Evolutionary conservation across 2,329 filamentous ascomycete genomes (phyloP), one percentile per base, ranked within the genome.

Genomic region (Epichloe gansuensis): DNA sequence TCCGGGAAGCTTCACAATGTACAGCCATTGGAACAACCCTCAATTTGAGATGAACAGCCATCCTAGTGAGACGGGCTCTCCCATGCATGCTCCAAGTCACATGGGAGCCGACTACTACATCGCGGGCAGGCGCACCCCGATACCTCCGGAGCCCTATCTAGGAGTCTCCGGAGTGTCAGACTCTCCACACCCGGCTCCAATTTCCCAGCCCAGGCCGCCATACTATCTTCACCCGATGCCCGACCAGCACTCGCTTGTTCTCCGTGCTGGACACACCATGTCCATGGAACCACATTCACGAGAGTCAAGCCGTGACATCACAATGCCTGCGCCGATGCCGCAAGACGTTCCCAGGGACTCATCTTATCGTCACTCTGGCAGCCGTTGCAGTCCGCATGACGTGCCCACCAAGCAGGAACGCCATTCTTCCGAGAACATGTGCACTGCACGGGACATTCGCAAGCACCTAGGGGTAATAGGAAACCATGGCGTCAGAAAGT

Each of bases 1-100:
- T 43, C 71, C 74, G n/a, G 66, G 65, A 42, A 70, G 68, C 36
- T 70, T 73, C 53, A 72, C 67, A 50, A 70, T 76, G 66, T 73
- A 72, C 52, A 60, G 64, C 31, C 60, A 64, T 35, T 76, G 70
- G 68, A 60, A 60, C 55, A 53, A 66, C 51, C 21, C 31, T 23
- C 54, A 58, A 35, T 74, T 75, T 57, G 68, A 71, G 40, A 63
- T 75, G 51, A 67, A 66, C 55, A 63, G 68, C 48, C 63, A 68
- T 25, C 65, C 65, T 34, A 71, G 68, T 53, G 71, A 74, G 50
- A 63, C 68, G 21, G 68, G 68, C 23, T 74, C 74, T n/a, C 72
- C 74, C 6, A 71, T 76, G 66, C 58, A 67, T 31, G 61, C 70
- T 39, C 66, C 70, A n/a, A 59, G 66, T 13, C 60, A 65, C 17